Base-by-base conservation (phyloP, 106 monocot species). In the Acanthochlamys bracteata region DNA sequence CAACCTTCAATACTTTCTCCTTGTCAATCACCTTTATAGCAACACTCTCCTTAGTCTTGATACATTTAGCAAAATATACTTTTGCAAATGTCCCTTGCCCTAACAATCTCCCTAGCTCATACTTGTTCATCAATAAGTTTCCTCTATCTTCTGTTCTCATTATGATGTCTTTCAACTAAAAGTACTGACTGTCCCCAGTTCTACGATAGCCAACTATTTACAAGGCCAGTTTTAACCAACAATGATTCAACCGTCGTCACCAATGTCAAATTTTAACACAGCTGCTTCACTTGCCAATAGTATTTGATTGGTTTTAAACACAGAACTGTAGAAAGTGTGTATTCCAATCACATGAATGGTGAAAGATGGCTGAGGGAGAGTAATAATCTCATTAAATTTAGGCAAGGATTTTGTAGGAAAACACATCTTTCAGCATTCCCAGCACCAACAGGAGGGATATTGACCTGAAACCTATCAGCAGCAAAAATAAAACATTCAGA, bases 81-180 rank as follows among this genome's bases (percentile, higher is more conserved):
- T 86, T 86, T 39, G 82, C 86, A 58, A 86, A 86, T 4, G 73
- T 79, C 66, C 86, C 86, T 69, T 86, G 72, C 16, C 86, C 86
- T 27, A 86, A 65, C 57, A 86, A 68, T 63, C 68, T 82, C 55
- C 86, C 86, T 33, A 86, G 0, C 59, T 86, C 86, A 68, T 74
- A 86, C 71, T 41, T 79, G 24, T 77, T 63, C 86, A 79, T 39
- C 63, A 86, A 7, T 42, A 79, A 39, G 49, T 42, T 74, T 41
- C 74, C 75, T 76, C 72, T 76, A 25, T 58, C 78, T 1, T 77
- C 75, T 76, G 76, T 86, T 58, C 27, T 54, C 21, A 41, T 27
- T 20, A 52, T 51, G 12, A 52, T 42, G 26, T 42, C 46, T 65
- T n/a, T 19, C 19, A 67, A 53, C 27, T 49, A 49, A 17, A 14